These are phyloP conservation scores for Pachysandra terminalis DNA, from an alignment of 164 flowering plant species.

Conservation along the genomic window DNA sequence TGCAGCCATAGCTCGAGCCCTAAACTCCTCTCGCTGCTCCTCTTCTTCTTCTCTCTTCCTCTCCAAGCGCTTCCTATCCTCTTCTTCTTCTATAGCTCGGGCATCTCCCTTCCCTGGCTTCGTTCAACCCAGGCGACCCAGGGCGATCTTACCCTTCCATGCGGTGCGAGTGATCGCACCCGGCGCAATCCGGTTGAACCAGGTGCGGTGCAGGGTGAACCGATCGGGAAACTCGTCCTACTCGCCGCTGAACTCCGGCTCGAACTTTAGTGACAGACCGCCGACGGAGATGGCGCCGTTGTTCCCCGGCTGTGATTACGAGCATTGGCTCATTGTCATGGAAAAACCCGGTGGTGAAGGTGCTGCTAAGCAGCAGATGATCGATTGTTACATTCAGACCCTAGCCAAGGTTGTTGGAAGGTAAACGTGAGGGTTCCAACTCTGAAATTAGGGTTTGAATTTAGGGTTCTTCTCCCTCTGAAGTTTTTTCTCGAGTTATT, in stretches of 20 bases:
- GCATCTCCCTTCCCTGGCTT: constrained; percentile 31
- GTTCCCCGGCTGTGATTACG: constrained; percentile 33
- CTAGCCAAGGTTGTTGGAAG: constrained; percentile 34
- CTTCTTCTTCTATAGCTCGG: neutral
- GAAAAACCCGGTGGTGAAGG: constrained; percentile 33
- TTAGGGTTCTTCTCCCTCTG: neutral
- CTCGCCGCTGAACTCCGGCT: constrained; percentile 28
- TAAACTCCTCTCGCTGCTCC: neutral
- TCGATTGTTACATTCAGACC: constrained; percentile 29
- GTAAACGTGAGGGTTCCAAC: constrained; percentile 5
- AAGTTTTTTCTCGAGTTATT: no score
- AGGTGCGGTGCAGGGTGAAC: constrained; percentile 47
- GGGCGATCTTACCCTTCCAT: constrained; percentile 28
- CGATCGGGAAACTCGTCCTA: constrained; percentile 37
- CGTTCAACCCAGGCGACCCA: constrained; percentile 19
- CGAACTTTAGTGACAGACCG: constrained; percentile 24
- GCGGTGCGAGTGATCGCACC: constrained; percentile 24
- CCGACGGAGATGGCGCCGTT: constrained; percentile 35
- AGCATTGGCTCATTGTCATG: constrained; percentile 36
- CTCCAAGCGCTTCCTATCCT: constrained; percentile 4
- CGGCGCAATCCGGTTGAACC: constrained; percentile 24
- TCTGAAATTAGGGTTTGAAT: neutral
- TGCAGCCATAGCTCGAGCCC: neutral
- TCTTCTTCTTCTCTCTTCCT: constrained; percentile 3
- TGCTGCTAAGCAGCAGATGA: constrained; percentile 32